phyloP scores from a whole-genome alignment of 345 rosid genomes.

The Arabidopsis arenosa region DNA sequence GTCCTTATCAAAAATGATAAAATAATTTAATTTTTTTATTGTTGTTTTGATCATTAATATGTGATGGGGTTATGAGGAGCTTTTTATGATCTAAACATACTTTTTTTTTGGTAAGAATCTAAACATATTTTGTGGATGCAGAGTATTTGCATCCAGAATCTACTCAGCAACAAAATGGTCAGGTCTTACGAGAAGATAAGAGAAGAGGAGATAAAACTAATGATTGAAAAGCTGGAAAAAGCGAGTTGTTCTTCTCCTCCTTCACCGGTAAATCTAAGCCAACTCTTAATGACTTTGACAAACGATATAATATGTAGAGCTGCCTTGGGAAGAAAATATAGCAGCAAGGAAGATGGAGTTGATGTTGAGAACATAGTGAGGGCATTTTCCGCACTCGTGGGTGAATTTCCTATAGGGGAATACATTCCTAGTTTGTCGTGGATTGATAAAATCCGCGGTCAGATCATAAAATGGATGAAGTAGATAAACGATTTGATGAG shows the following conservation, averaged over 20 bases:
- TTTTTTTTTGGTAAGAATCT: too few species aligned
- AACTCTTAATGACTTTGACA: conserved; percentile 37
- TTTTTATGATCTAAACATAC: too few species aligned
- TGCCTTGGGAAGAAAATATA: conserved; percentile 59
- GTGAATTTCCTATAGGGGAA: conserved; percentile 49
- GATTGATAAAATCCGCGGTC: conserved; percentile 41
- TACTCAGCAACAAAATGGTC: conserved; percentile 54
- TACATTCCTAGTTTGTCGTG: conserved; percentile 60
- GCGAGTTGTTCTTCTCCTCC: conserved; percentile 16
- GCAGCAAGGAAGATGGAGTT: conserved; percentile 10
- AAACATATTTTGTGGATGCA: conserved; percentile 7
- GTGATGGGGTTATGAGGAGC: too few species aligned
- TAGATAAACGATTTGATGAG: conserved; percentile 35
- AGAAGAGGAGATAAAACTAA: conserved; percentile 53
- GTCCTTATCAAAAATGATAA: too few species aligned
- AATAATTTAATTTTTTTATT: too few species aligned
- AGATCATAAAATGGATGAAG: conserved; percentile 29
- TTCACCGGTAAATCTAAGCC: conserved; percentile 50
- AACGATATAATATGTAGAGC: conserved; percentile 55
- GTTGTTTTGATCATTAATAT: too few species aligned
- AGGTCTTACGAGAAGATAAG: conserved; percentile 45
- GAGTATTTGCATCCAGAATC: conserved; percentile 53
- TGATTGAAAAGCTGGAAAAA: conserved; percentile 39
- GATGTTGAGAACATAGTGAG: conserved; percentile 47
- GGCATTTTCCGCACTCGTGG: conserved; percentile 43